Evolutionary conservation across 176 grass and related monocot species (phyloP), one percentile per base, ranked within the genome.

Genomic region (Eragrostis curvula): DNA sequence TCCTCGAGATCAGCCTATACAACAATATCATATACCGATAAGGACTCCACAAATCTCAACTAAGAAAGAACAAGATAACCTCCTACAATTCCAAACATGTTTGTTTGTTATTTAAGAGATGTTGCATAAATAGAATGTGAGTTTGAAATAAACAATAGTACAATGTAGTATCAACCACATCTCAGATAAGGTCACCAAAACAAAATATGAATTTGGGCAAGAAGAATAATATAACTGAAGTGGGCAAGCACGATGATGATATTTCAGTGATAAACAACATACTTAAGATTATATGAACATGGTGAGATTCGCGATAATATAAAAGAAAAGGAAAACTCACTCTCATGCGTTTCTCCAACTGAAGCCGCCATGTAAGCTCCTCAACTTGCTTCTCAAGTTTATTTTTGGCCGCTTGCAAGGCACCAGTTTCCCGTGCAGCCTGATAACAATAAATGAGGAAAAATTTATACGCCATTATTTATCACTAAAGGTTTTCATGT

Each of bases 311-410:
- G 30, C 36, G 43, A 63, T 21, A 25, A 36, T 64, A 58, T 20
- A 72, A 59, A 76, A 81, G 43, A 30, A 58, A 58, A 77, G 81
- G 49, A 48, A 51, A 75, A 91, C 82, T 95, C 85, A 98, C 93
- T 81, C 96, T 84, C 90, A 98, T 89, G 79, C 90, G 90, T 79
- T 93, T 98, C 85, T 98, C 96, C 78, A 98, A 79, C 77, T 91
- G 91, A 62, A 95, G 74, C 73, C 88, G 81, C 96, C 93, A 98
- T 5, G 88, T 89, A 86, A 98, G 96, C 76, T 98, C 96, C 74
- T 98, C 93, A 36, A 98, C 90, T 98, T 98, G 86, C 53, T 98
- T 98, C 87, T 95, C 96, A 73, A 98, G 83, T 80, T 98, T 95
- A 79, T 93, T 98, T 85, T 98, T 98, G 66, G 92, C 96, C 63